Evolutionary conservation across 169 alveolate species (phyloP).

Genomic region (Perkinsus chesapeaki): DNA sequence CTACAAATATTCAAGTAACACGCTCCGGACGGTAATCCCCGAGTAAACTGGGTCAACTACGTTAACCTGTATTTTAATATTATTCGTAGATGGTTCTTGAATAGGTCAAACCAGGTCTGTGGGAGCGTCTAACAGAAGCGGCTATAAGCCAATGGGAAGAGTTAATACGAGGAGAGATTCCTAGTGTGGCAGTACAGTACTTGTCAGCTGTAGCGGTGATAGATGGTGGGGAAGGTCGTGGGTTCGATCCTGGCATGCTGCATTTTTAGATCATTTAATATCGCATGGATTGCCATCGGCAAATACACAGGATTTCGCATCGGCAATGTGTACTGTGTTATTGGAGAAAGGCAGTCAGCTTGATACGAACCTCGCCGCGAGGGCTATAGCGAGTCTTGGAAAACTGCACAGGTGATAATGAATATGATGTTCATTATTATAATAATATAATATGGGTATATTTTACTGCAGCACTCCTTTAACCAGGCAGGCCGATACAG

Average conservation of each 20-base stretch:
- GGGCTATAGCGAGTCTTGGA: neutral
- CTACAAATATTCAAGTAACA: too few relatives aligned
- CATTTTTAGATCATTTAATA: neutral
- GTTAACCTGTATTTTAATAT: too few relatives aligned
- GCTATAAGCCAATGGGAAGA: neutral
- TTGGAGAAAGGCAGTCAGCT: neutral
- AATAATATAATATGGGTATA: too few relatives aligned
- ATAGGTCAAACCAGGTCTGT: neutral
- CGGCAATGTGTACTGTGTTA: neutral
- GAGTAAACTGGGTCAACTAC: too few relatives aligned
- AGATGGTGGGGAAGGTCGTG: neutral
- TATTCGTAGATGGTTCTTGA: too few relatives aligned
- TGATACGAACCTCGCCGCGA: neutral
- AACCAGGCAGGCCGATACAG: too few relatives aligned
- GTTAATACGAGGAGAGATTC: neutral
- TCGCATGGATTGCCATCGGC: neutral
- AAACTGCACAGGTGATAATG: neutral
- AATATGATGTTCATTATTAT: too few relatives aligned
- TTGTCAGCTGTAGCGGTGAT: neutral
- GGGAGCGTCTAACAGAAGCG: neutral
- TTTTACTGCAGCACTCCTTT: too few relatives aligned
- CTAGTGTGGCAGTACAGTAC: neutral
- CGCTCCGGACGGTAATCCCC: too few relatives aligned
- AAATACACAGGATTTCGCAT: neutral
- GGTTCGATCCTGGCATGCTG: neutral